Percentiles rank a stretch among this genome's conserved stretches.
Conservation (phyloP, 2,329 filamentous ascomycete species). For the Exophiala aquamarina region DNA sequence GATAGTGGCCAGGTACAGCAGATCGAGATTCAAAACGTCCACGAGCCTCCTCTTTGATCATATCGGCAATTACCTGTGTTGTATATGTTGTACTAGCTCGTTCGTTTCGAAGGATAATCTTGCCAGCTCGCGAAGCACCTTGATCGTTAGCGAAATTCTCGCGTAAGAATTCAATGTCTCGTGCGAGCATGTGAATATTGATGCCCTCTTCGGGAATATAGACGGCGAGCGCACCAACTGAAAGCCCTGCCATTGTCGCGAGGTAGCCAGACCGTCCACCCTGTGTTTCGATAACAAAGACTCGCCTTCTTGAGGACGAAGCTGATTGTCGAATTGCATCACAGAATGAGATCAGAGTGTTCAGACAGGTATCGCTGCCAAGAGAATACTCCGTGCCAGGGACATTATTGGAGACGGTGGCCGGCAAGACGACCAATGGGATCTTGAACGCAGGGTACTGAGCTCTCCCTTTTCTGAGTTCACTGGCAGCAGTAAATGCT, state of each 20-base stretch:
- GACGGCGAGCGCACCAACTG: slow-evolving; percentile 88
- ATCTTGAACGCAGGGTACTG: slow-evolving; percentile 86
- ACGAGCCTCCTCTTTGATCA: slow-evolving; percentile 90
- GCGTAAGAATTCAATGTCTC: slow-evolving; percentile 86
- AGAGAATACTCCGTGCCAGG: slow-evolving; percentile 96
- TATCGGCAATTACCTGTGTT: slow-evolving; percentile 90
- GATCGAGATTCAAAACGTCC: slow-evolving; percentile 90
- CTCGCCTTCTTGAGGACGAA: slow-evolving; percentile 85
- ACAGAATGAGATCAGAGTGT: slow-evolving; percentile 91
- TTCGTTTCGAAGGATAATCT: slow-evolving; percentile 95
- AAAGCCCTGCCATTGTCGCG: slow-evolving; percentile 83
- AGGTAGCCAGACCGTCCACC: slow-evolving; percentile 93
- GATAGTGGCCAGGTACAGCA: slow-evolving; percentile 89
- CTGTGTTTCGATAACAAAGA: slow-evolving; percentile 98
- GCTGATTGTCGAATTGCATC: slow-evolving; percentile 98
- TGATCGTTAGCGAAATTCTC: slow-evolving; percentile 81
- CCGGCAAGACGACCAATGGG: slow-evolving; percentile 84
- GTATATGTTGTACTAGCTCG: slow-evolving; percentile 87
- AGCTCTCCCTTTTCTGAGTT: slow-evolving; percentile 77
- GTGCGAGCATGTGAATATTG: slow-evolving; percentile 85
- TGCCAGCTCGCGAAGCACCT: slow-evolving; percentile 85
- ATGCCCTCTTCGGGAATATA: slow-evolving; percentile 98
- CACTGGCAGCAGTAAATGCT: slow-evolving; percentile 87
- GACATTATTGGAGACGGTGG: slow-evolving; percentile 99
- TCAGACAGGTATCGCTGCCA: slow-evolving; percentile 93